Evolutionary conservation across 768 basidiomycete species (phyloP).

Genomic region (Candolleomyces eurysporus): DNA sequence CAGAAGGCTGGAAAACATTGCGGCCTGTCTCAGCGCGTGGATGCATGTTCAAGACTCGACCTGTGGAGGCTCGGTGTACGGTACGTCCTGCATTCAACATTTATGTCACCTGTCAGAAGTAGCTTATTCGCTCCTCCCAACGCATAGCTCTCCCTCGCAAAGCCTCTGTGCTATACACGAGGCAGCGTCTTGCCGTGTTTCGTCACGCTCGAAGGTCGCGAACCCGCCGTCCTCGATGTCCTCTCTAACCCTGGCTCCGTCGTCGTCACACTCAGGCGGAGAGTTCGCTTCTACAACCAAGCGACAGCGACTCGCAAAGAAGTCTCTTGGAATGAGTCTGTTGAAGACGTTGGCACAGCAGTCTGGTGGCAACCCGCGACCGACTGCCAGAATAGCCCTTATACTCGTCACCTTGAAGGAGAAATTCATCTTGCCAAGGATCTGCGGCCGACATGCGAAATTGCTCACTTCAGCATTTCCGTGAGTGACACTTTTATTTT

Average conservation of each 20-base stretch:
- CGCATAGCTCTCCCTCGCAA: slow-evolving; percentile 16
- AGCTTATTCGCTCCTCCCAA: slow-evolving; percentile 9
- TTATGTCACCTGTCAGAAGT: background rate
- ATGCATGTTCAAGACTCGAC: slow-evolving; percentile 35
- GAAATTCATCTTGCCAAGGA: slow-evolving; percentile 53
- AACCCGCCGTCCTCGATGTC: slow-evolving; percentile 37
- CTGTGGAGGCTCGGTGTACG: slow-evolving; percentile 39
- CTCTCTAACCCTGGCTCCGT: slow-evolving; percentile 41
- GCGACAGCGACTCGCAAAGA: slow-evolving; percentile 32
- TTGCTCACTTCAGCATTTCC: slow-evolving; percentile 51
- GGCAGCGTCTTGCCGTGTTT: slow-evolving; percentile 48
- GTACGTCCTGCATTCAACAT: slow-evolving; percentile 23
- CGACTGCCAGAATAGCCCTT: slow-evolving; percentile 23
- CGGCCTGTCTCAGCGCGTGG: slow-evolving; percentile 40
- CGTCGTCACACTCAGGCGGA: slow-evolving; percentile 36
- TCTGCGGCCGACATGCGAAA: slow-evolving; percentile 46
- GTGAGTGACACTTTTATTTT: no score
- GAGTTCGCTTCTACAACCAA: slow-evolving; percentile 42
- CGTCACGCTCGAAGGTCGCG: slow-evolving; percentile 38
- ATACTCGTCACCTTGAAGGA: slow-evolving; percentile 45
- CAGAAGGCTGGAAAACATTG: slow-evolving; percentile 51
- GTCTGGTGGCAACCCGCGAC: slow-evolving; percentile 45
- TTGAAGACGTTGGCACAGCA: slow-evolving; percentile 43
- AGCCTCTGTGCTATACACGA: slow-evolving; percentile 44
- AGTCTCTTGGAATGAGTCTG: slow-evolving; percentile 44